Percentiles rank a stretch among this genome's conserved stretches.
These are phyloP conservation scores for Cordyceps pruinosa DNA, from an alignment of 2,329 filamentous ascomycete species.

Conservation along the genomic window DNA sequence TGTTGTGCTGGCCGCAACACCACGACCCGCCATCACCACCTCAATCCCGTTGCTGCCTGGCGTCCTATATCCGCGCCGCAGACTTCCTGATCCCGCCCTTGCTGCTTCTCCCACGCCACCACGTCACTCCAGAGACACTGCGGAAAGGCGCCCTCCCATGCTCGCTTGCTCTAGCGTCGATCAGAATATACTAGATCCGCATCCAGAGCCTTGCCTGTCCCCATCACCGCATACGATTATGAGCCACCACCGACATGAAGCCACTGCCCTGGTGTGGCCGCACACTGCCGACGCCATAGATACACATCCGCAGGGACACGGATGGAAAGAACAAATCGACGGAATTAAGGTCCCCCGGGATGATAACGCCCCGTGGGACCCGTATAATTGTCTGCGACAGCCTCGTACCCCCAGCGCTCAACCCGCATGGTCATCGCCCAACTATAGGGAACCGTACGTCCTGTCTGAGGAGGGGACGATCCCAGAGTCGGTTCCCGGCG, in stretches of 20 bases:
- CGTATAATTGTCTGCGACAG: background rate
- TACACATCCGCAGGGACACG: background rate
- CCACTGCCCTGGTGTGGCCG: background rate
- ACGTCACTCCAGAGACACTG: background rate
- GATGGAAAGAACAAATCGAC: background rate
- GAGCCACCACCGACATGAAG: background rate
- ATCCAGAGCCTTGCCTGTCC: background rate
- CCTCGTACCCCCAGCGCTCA: background rate
- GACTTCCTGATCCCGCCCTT: background rate
- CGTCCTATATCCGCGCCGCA: background rate
- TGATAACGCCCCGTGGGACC: background rate
- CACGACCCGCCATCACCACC: conserved; percentile 8
- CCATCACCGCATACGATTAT: background rate
- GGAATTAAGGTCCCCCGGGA: background rate
- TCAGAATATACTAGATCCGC: background rate
- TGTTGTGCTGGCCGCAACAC: conserved; percentile 6
- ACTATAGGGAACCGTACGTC: background rate
- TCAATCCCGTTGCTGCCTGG: conserved; percentile 8
- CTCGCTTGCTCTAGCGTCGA: background rate
- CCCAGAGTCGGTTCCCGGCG: background rate
- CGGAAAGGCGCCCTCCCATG: background rate
- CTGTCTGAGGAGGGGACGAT: conserved; percentile 2
- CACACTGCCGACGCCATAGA: background rate
- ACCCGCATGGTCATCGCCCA: background rate
- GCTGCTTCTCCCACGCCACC: background rate